Percentiles rank a stretch among this genome's conserved stretches.
Evolutionary conservation across 179 eudicot genomes (phyloP).

Genomic region (Carnegiea gigantea): DNA sequence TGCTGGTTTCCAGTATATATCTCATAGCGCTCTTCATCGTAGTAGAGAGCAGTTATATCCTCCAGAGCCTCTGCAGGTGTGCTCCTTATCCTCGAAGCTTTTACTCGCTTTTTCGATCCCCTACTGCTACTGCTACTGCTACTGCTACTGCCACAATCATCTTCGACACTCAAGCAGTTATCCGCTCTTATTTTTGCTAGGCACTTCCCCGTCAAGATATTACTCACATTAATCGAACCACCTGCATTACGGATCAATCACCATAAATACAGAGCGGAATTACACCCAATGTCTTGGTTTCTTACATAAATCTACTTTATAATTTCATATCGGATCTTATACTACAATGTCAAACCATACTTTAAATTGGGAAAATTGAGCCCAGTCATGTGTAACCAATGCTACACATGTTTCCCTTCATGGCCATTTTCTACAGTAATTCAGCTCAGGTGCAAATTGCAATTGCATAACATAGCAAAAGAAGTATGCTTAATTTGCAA

Average conservation of each 20-base stretch:
- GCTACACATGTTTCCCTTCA: too few species aligned
- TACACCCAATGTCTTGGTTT: neutral
- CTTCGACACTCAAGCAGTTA: conserved; percentile 36
- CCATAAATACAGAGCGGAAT: conserved; percentile 4
- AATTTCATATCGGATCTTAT: too few species aligned
- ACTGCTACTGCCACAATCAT: conserved; percentile 42
- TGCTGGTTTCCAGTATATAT: conserved; percentile 87
- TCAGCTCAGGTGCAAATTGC: too few species aligned
- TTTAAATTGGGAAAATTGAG: too few species aligned
- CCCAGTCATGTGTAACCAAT: too few species aligned
- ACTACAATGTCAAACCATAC: too few species aligned
- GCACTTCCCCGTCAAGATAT: conserved; percentile 90
- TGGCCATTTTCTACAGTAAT: too few species aligned
- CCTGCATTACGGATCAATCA: conserved; percentile 44
- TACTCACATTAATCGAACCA: conserved; percentile 87
- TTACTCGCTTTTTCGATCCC: conserved; percentile 50
- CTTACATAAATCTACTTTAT: neutral
- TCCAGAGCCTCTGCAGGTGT: conserved; percentile 80
- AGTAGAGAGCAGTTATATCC: conserved; percentile 88
- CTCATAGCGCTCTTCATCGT: conserved; percentile 93
- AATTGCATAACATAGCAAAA: too few species aligned
- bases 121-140: conserved; percentile 35
- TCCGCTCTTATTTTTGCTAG: conserved; percentile 75
- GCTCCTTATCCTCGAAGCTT: conserved; percentile 50
- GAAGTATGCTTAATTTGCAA: too few species aligned